Evolutionary conservation across 805 yeast genomes (phyloP), one percentile per base, ranked within the genome.

Genomic region (Starmera amethionina): DNA sequence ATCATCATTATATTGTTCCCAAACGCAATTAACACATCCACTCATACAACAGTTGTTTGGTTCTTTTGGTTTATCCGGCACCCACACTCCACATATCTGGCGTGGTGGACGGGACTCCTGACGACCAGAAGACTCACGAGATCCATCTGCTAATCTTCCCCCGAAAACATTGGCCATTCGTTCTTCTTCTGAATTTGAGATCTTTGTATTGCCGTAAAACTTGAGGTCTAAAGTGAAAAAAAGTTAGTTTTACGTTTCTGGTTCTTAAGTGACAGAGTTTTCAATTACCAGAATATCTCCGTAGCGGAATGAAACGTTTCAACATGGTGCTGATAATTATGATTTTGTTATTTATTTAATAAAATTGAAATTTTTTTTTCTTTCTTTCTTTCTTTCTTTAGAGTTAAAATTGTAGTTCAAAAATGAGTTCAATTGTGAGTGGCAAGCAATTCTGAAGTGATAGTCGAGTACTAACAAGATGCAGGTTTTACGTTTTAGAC

Each of bases 11-110:
- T 77, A 90, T 40, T 85, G 64, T 51, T 89, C 96, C 97, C 97
- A 93, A 2, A 90, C 97, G 60, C 98, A 90, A 60, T 90, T 88
- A 28, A 86, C 79, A 60, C 98, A 90, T 1, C 98, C 98, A 42
- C 93, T 80, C 95, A 88, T 88, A 60, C 98, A 90, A 59, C 98
- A 90, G 59, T 90, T 88, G 50, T 89, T 95, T 2, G 97, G 97
- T 50, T 86, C 96, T 5, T 63, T 66, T 0, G 98, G 97, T 55
- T 71, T 73, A n/a, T 73, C 76, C 3, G 96, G 96, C 0, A 90
- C 95, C 8, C 56, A 58, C 0, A 93, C 67, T 0, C 97, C 97
- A 0, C 72, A 79, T 28, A 65, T 58, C 11, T 40, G 14, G 15
- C 52, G 43, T n/a, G 52, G 47, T 18, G 45, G 36, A 5, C 48